A percentile compares a stretch with the other conserved stretches of the same genome.
phyloP scores from a whole-genome alignment of 352 stramenopile species.

The Thalassiosira ordinaria region DNA sequence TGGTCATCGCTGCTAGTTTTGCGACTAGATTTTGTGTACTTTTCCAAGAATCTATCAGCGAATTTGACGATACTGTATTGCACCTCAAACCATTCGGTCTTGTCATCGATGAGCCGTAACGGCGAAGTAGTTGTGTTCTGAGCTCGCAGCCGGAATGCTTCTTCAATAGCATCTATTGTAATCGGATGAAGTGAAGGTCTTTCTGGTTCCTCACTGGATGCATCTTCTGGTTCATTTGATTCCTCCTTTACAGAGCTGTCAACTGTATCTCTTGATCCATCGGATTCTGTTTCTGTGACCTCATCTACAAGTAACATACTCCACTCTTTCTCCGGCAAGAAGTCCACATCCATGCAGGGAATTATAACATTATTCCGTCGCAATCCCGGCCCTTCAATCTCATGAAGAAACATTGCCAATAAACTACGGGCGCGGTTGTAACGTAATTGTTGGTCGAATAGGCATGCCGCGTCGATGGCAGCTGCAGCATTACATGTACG shows the following conservation, averaged over 20 bases:
- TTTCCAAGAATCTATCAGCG: slow-evolving; percentile 50
- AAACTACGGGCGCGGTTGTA: slow-evolving; percentile 46
- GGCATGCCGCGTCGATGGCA: slow-evolving; percentile 47
- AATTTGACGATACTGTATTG: slow-evolving; percentile 55
- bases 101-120: slow-evolving; percentile 42
- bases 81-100: slow-evolving; percentile 59
- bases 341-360: slow-evolving; percentile 62
- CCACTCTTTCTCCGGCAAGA: slow-evolving; percentile 50
- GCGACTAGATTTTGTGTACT: slow-evolving; percentile 23
- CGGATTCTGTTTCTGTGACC: too few relatives aligned
- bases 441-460: slow-evolving; percentile 47
- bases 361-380: slow-evolving; percentile 48
- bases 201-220: background rate
- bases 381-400: slow-evolving; percentile 59
- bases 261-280: too few relatives aligned
- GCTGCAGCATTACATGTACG: slow-evolving; percentile 19
- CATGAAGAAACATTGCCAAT: slow-evolving; percentile 58
- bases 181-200: slow-evolving; percentile 54
- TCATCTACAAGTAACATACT: slow-evolving; percentile 47
- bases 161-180: slow-evolving; percentile 53
- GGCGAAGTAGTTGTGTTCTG: slow-evolving; percentile 54
- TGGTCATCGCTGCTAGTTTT: background rate
- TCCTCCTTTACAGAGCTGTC: background rate
- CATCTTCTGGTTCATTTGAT: background rate
- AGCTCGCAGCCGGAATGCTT: slow-evolving; percentile 47